Conservation (phyloP, 2,329 filamentous ascomycete genomes). For the Ophiostoma quercus region DNA sequence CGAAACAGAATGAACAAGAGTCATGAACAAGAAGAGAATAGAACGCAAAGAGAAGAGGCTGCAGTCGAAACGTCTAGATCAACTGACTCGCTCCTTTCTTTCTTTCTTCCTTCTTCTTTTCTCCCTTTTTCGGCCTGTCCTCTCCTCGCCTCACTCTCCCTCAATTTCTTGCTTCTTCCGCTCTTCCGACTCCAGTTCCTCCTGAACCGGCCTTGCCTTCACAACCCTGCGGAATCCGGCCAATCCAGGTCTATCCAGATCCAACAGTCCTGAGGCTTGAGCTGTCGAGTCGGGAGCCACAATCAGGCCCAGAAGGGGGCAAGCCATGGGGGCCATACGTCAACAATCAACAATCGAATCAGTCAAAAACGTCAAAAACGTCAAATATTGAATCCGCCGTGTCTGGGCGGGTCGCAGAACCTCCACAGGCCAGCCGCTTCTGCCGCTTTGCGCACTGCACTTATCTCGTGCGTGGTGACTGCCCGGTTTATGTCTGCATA, state of each 20-base stretch:
- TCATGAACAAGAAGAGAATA: not conserved
- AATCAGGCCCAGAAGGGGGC: not conserved
- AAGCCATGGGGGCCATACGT: not conserved
- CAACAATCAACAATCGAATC: not conserved
- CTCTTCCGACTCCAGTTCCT: not conserved
- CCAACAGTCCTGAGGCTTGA: not conserved
- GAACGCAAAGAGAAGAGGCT: not conserved
- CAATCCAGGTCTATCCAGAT: not conserved
- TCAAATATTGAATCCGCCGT: constrained; percentile 49
- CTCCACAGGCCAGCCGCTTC: constrained; percentile 70
- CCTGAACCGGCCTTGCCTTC: not conserved
- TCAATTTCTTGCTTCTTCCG: too few relatives aligned
- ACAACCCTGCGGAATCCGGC: not conserved
- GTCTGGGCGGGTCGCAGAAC: constrained; percentile 60
- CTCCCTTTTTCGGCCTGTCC: not conserved
- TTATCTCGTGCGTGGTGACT: constrained; percentile 60
- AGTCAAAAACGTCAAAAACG: constrained; percentile 43
- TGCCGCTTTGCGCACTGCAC: constrained; percentile 61
- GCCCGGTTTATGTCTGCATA: constrained; percentile 77
- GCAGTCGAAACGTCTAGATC: not conserved
- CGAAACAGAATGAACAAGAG: not conserved
- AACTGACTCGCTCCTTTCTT: not conserved
- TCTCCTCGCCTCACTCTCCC: not conserved
- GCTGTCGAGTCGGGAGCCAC: not conserved
- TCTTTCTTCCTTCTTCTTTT: too few relatives aligned